These are phyloP conservation scores for Biscogniauxia sp. DNA, from an alignment of 2,329 filamentous ascomycete species.

Conservation along the genomic window DNA sequence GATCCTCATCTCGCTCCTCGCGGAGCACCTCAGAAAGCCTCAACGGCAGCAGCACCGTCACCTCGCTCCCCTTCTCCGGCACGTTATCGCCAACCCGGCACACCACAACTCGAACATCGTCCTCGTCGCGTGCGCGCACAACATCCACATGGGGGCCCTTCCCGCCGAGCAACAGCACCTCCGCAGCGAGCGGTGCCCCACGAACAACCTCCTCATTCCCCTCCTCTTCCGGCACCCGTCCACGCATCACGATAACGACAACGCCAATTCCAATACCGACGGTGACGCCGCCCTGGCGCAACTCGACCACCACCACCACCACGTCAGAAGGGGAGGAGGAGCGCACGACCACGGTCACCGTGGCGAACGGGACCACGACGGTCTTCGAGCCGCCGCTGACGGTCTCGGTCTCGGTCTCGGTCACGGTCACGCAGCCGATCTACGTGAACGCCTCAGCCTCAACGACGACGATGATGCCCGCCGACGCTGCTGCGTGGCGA, in stretches of 20 bases:
- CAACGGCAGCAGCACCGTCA: neutral
- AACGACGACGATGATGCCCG: neutral
- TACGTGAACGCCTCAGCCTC: neutral
- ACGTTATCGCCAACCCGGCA: neutral
- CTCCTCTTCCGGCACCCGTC: neutral
- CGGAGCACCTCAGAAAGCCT: neutral
- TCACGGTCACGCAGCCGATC: too few relatives aligned
- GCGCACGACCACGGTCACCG: neutral
- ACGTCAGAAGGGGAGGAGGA: too few relatives aligned
- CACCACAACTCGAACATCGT: too few relatives aligned
- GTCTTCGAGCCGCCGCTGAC: neutral
- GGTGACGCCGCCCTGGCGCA: too few relatives aligned
- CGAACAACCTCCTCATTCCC: too few relatives aligned
- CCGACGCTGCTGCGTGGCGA: too few relatives aligned
- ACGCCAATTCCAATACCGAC: too few relatives aligned
- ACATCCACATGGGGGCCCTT: neutral
- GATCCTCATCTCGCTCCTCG: neutral
- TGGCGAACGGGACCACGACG: neutral
- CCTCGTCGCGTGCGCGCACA: neutral
- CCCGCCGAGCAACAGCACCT: neutral
- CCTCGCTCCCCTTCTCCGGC: neutral
- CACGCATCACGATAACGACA: neutral
- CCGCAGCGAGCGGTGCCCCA: too few relatives aligned
- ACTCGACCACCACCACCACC: too few relatives aligned
- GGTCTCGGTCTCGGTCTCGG: neutral